Conservation (phyloP, 106 monocot species). For the Ottelia alismoides region DNA sequence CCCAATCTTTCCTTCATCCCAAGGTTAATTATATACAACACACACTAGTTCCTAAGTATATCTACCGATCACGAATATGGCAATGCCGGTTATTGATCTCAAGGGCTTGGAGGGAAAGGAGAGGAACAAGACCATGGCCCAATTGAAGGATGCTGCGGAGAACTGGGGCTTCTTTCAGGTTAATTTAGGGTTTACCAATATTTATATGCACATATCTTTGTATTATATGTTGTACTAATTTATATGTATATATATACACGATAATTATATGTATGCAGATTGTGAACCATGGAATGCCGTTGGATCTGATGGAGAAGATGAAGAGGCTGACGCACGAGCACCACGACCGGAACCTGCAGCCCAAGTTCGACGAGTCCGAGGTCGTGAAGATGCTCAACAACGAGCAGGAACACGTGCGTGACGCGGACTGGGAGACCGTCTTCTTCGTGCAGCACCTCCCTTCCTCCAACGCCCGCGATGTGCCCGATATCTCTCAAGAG, state of each 20-base stretch:
- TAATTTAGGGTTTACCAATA: no score
- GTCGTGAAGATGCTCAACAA: conserved; percentile 14
- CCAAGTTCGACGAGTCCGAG: conserved; percentile 50
- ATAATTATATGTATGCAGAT: conserved; percentile 35
- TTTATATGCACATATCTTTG: no score
- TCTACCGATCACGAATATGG: no score
- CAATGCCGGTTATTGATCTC: conserved; percentile 22
- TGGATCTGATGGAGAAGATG: conserved; percentile 51
- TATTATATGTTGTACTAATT: no score
- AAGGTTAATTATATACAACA: no score
- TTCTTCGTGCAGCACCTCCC: conserved; percentile 69
- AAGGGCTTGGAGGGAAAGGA: conserved; percentile 7
- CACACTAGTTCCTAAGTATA: no score
- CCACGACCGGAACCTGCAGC: conserved; percentile 35
- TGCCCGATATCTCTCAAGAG: conserved; percentile 21
- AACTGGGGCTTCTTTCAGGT: conserved; percentile 31
- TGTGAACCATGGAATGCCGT: conserved; percentile 62
- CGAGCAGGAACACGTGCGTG: conserved; percentile 9
- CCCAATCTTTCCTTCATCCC: no score
- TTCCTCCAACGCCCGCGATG: conserved; percentile 29
- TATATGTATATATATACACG: no score
- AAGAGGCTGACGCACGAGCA: conserved; percentile 50
- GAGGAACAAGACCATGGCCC: conserved; percentile 13
- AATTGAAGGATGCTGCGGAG: conserved; percentile 16
- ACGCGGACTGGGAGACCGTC: conserved; percentile 78